Evolutionary conservation across 805 yeast species (phyloP).

Genomic region (Myxozyma geophila): DNA sequence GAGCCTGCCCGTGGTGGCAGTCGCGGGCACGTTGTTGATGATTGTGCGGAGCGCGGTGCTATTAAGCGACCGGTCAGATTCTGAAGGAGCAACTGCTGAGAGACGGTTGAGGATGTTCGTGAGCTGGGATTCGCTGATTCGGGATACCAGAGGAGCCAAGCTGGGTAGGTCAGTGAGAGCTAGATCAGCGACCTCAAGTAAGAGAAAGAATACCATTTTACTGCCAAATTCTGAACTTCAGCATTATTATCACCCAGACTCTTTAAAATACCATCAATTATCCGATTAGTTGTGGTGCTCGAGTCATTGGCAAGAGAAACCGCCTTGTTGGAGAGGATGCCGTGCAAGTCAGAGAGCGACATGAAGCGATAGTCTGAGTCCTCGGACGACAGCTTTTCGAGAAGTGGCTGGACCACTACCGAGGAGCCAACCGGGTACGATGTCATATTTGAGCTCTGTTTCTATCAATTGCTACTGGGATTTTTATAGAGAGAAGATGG

Average conservation of each 20-base stretch:
- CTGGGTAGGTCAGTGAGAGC: constrained; percentile 7
- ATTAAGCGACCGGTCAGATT: constrained; percentile 48
- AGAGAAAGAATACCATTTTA: constrained; percentile 55
- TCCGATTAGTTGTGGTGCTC: constrained; percentile 32
- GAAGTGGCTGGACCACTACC: constrained; percentile 29
- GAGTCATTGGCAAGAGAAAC: constrained; percentile 40
- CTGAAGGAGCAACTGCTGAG: constrained; percentile 42
- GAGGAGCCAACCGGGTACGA: constrained; percentile 8
- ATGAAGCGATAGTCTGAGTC: constrained; percentile 84
- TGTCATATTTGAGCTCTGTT: not conserved
- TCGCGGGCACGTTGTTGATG: constrained; percentile 38
- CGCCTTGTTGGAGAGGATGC: constrained; percentile 42
- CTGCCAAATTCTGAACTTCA: constrained; percentile 77
- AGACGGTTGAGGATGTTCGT: constrained; percentile 42
- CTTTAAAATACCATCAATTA: constrained; percentile 50
- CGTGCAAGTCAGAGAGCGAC: constrained; percentile 77
- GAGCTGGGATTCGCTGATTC: constrained; percentile 37
- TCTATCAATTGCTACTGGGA: not conserved
- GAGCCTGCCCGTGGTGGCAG: constrained; percentile 38
- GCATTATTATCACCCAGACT: constrained; percentile 64
- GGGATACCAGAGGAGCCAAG: constrained; percentile 36
- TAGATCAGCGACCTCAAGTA: not conserved
- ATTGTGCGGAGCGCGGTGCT: constrained; percentile 46
- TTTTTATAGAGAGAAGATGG: not conserved
- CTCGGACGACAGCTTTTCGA: constrained; percentile 41